These are phyloP conservation scores for Solanum neorickii DNA, from an alignment of 257 asterid species.

Conservation along the genomic window DNA sequence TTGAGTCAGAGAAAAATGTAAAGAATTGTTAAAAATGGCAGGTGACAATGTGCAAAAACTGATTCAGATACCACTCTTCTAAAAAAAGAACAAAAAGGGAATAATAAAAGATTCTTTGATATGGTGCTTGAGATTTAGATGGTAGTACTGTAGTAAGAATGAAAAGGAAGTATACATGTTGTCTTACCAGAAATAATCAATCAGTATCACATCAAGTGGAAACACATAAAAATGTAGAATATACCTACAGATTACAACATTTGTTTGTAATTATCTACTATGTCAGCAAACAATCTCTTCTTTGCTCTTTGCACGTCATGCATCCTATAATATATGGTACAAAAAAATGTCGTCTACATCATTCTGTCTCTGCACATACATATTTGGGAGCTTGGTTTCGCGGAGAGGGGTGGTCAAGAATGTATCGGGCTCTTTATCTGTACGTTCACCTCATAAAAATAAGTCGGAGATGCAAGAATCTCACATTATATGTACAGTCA, in stretches of 20 bases:
- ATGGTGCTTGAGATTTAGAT: not conserved
- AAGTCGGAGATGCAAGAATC: not conserved
- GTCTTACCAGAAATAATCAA: not conserved
- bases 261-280: not conserved
- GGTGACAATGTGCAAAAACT: not conserved
- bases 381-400: not conserved
- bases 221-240: not conserved
- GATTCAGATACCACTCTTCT: not conserved
- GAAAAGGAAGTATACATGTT: not conserved
- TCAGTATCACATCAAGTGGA: not conserved
- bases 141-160: not conserved
- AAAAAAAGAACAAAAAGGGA: not conserved
- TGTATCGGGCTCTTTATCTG: not conserved
- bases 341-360: not conserved
- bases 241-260: not conserved
- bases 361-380: not conserved
- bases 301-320: not conserved
- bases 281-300: not conserved
- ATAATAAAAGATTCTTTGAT: not conserved
- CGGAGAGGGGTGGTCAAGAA: not conserved
- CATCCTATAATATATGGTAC: not conserved
- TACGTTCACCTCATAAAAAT: not conserved
- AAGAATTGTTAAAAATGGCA: not conserved
- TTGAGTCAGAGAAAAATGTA: not conserved
- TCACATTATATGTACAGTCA: constrained; percentile 19